Percentiles rank a stretch among this genome's conserved stretches.
These are phyloP conservation scores for Rhizopus sp. DNA, from an alignment of 371 early-diverging fungal genomes.

Conservation along the genomic window DNA sequence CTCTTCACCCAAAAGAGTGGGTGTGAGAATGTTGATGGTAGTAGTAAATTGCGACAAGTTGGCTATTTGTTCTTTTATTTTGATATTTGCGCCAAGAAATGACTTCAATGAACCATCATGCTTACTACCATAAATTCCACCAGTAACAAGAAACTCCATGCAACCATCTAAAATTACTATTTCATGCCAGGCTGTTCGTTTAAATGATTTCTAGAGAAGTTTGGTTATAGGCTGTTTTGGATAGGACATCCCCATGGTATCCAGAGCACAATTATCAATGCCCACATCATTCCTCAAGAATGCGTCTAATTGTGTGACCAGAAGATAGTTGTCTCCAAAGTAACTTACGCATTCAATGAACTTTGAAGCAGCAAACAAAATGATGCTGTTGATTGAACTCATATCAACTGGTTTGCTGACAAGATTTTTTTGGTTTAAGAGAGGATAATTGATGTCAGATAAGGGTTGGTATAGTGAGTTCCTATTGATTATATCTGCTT, in stretches of 20 bases:
- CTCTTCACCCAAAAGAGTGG: neutral
- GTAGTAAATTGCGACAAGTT: no score
- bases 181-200: neutral
- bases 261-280: neutral
- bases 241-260: neutral
- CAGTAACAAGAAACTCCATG: neutral
- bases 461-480: neutral
- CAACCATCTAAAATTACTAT: neutral
- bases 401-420: neutral
- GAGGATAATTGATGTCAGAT: neutral
- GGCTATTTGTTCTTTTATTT: no score
- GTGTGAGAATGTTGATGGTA: neutral
- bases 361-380: neutral
- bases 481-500: neutral
- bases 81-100: neutral
- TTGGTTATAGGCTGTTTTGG: neutral
- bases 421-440: neutral
- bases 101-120: neutral
- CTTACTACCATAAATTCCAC: neutral
- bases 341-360: neutral
- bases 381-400: neutral
- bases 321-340: neutral
- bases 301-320: neutral
- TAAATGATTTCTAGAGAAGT: neutral
- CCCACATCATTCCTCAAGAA: neutral